These are phyloP conservation scores for Leishmania braziliensis DNA, from an alignment of 208 protist species.

Conservation along the genomic window DNA sequence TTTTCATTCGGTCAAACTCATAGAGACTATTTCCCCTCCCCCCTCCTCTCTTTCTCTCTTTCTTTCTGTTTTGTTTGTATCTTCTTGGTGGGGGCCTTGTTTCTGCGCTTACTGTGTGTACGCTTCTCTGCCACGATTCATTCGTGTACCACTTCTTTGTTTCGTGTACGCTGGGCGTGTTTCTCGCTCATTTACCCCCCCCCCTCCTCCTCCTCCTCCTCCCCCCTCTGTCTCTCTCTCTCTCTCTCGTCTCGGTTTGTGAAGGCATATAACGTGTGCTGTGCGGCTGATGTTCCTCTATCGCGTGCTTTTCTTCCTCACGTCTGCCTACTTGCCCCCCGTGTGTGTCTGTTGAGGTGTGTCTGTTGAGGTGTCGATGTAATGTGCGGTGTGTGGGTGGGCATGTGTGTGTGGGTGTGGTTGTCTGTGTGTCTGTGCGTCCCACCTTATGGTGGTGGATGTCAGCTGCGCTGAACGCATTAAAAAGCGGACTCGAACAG, in stretches of 20 bases:
- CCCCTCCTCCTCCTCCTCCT: background rate
- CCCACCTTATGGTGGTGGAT: no score
- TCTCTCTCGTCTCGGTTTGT: background rate
- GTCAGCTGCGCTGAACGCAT: no score
- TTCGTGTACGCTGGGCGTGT: background rate
- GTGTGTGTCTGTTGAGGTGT: background rate
- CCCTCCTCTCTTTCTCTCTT: background rate
- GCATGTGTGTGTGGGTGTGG: background rate
- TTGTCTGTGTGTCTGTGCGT: background rate
- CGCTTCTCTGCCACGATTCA: background rate
- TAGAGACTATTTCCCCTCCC: background rate
- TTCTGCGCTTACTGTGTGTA: background rate
- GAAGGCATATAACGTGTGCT: background rate
- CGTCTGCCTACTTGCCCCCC: background rate
- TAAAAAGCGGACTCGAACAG: background rate
- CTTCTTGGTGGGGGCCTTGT: background rate
- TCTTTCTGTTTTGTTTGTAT: background rate
- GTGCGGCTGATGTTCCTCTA: background rate
- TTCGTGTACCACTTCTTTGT: conserved; percentile 2
- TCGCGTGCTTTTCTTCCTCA: conserved; percentile 4
- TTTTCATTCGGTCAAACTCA: background rate
- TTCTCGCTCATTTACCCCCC: background rate
- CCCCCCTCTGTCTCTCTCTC: background rate
- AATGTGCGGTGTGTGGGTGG: background rate
- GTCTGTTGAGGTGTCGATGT: no score